phyloP scores from a whole-genome alignment of 1,284 basidiomycete species.

The Sparassis latifolia region DNA sequence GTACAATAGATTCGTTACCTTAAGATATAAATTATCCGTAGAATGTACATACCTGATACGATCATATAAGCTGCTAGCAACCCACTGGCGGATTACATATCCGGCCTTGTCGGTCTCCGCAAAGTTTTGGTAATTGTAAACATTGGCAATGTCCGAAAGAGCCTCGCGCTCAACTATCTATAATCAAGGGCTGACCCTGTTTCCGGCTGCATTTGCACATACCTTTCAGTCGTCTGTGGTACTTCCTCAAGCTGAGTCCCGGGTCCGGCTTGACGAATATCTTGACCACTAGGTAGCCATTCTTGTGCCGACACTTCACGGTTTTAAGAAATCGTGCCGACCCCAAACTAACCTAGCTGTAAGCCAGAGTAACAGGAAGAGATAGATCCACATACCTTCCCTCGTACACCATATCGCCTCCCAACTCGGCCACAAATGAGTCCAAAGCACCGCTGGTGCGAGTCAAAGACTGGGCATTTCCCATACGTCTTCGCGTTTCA shows the following conservation, averaged over 20 bases:
- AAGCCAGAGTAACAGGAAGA: not conserved
- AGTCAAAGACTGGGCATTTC: slow-evolving; percentile 64
- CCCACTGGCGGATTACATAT: slow-evolving; percentile 93
- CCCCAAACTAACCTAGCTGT: slow-evolving; percentile 52
- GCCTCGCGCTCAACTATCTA: slow-evolving; percentile 76
- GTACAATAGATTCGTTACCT: not conserved
- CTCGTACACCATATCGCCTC: slow-evolving; percentile 83
- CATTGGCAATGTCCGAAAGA: slow-evolving; percentile 79
- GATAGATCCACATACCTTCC: slow-evolving; percentile 59
- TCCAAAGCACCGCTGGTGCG: slow-evolving; percentile 76
- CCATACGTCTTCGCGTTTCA: slow-evolving; percentile 36
- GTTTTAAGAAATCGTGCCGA: slow-evolving; percentile 96
- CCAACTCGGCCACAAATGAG: slow-evolving; percentile 84
- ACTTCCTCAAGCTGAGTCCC: slow-evolving; percentile 51
- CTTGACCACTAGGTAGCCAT: slow-evolving; percentile 73
- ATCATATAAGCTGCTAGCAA: slow-evolving; percentile 93
- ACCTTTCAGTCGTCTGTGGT: slow-evolving; percentile 64
- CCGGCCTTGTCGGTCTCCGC: slow-evolving; percentile 96
- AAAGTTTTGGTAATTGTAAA: slow-evolving; percentile 87
- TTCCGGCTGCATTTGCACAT: slow-evolving; percentile 13
- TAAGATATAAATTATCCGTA: not conserved
- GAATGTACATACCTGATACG: slow-evolving; percentile 76
- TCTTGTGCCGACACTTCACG: slow-evolving; percentile 68
- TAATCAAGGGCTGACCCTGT: slow-evolving; percentile 3
- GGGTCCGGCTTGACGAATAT: slow-evolving; percentile 79